These are phyloP conservation scores for Aureobasidium melanogenum DNA, from an alignment of 2,329 filamentous ascomycete genomes.

Conservation along the genomic window DNA sequence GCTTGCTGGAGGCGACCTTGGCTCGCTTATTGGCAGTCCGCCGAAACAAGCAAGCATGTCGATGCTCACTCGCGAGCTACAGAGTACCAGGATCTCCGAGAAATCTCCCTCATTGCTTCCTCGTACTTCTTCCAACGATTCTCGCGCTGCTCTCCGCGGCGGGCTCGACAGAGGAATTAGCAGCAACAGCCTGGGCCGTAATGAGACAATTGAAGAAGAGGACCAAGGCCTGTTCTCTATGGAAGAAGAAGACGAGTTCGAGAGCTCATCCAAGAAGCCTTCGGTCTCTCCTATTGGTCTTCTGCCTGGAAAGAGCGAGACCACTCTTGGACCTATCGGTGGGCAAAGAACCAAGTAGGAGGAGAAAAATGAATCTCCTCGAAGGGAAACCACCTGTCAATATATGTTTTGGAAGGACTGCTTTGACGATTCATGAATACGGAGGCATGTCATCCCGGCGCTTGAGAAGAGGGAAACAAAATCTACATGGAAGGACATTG, in stretches of 20 bases:
- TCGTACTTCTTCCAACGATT: constrained; percentile 16
- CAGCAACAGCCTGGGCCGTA: constrained; percentile 20
- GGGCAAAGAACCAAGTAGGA: constrained; percentile 10
- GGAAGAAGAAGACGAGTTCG: constrained; percentile 19
- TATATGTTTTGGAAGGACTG: neutral
- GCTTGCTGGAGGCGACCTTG: constrained; percentile 34
- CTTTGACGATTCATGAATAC: constrained; percentile 8
- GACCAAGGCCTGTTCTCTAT: constrained; percentile 24
- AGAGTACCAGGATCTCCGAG: constrained; percentile 19
- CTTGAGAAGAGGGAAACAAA: neutral
- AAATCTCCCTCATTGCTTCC: constrained; percentile 7
- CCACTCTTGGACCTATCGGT: constrained; percentile 13
- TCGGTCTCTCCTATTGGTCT: constrained; percentile 5
- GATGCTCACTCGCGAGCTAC: constrained; percentile 49
- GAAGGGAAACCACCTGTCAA: neutral
- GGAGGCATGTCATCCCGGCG: neutral
- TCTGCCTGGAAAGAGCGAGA: constrained; percentile 9
- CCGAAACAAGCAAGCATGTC: constrained; percentile 50
- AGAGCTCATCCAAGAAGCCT: constrained; percentile 1
- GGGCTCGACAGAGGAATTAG: constrained; percentile 21
- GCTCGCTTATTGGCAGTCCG: constrained; percentile 44
- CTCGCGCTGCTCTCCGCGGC: constrained; percentile 3
- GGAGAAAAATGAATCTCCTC: too few relatives aligned
- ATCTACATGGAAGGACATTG: neutral
- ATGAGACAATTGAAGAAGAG: constrained; percentile 23